Base-by-base conservation (phyloP, 495 filamentous ascomycete species). In the Parmelia sp. region DNA sequence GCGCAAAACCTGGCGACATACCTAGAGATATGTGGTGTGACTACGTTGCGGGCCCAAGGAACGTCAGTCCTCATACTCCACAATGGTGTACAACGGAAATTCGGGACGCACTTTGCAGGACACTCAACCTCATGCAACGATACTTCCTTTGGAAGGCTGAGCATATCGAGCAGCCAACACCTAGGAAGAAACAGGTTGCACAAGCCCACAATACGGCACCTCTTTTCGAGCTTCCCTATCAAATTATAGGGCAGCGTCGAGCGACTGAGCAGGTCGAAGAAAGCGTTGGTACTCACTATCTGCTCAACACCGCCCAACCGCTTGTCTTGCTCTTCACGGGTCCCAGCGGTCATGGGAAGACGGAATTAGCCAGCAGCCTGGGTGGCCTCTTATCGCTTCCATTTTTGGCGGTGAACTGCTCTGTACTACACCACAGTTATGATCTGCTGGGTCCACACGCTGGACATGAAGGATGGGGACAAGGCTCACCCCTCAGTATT, bases 401-500 rank as follows among this genome's bases (percentile, higher is more conserved):
- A 1, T 57, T 79, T 21, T 58, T 75, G 17, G 60, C 69, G 2
- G 71, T 83, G 44, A 79, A 86, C 61, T 82, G 76, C 61, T 75
- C 82, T 0, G 68, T 66, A 4, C 64, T 79, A 42, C 73, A 51
- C 4, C 62, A 58, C 9, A 73, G 76, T 25, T 71, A 66, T 14
- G 81, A 83, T 9, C 64, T 84, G 0, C 83, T 84, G 63, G 82
- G 83, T 0, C 74, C 78, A 0, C 82, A 73, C 36, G 15, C 62
- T 6, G 74, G 75, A 0, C 61, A 59, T 8, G 72, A 81, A 40
- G 35, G 71, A 6, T 82, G 83, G 0, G 73, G 76, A 0, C 71
- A 70, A 3, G n/a, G n/a, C n/a, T n/a, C n/a, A n/a, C n/a, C n/a
- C n/a, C 55, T 84, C 29, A 85, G 84, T 56, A 84, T 85, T 68